Percentiles rank a stretch among this genome's conserved stretches.
phyloP scores from a whole-genome alignment of 176 grass and related monocot species.

The Oryza nivara region DNA sequence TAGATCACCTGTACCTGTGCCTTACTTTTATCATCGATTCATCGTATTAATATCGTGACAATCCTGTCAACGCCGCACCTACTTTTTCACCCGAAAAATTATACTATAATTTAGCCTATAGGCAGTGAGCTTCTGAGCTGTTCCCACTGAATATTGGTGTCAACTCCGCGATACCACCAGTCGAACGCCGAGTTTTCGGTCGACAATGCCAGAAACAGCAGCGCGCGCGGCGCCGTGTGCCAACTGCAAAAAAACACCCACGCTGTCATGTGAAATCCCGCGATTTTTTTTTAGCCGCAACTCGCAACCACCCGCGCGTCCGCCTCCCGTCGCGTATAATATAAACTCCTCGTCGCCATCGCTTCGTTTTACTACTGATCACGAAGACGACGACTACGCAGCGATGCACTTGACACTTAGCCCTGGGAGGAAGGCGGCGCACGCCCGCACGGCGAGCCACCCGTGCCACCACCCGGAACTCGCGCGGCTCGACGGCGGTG shows the following conservation, averaged over 20 bases:
- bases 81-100: not conserved
- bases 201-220: conserved; percentile 38
- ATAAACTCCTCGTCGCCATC: not conserved
- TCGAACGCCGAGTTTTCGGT: not conserved
- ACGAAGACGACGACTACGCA: not conserved
- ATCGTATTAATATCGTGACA: not conserved
- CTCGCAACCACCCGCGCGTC: not conserved
- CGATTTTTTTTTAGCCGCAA: conserved; percentile 8
- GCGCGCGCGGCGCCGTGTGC: conserved; percentile 35
- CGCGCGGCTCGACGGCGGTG: conserved; percentile 28
- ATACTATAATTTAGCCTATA: not conserved
- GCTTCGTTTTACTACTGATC: not conserved
- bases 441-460: conserved; percentile 54
- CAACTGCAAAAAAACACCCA: not conserved
- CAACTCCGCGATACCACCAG: conserved; percentile 8
- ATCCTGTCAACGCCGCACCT: not conserved
- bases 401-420: conserved; percentile 37
- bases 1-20: conserved; percentile 13
- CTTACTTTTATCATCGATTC: not conserved
- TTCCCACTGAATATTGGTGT: not conserved
- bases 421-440: conserved; percentile 22
- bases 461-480: conserved; percentile 52
- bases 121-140: not conserved
- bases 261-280: not conserved
- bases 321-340: conserved; percentile 30